Percentiles rank a stretch among this genome's conserved stretches.
Evolutionary conservation across 257 asterid species (phyloP).

Genomic region (Nicotiana tabacum): DNA sequence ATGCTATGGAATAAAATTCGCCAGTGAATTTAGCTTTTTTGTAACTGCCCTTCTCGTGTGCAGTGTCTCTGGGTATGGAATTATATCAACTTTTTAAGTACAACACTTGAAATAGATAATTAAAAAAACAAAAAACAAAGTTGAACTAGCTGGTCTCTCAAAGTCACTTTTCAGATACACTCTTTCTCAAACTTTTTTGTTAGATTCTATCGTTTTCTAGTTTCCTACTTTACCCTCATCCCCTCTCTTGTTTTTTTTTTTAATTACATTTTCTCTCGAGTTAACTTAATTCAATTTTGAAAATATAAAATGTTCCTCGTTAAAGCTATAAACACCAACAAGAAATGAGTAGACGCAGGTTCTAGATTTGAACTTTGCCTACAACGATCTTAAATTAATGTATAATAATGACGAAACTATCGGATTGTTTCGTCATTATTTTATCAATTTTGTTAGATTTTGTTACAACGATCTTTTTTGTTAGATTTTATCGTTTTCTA

Average conservation of each 20-base stretch:
- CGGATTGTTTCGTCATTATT: too few species aligned
- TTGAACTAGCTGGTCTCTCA: neutral
- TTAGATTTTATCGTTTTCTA: neutral
- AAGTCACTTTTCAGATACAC: neutral
- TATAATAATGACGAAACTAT: too few species aligned
- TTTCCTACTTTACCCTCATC: too few species aligned
- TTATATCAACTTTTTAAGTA: constrained; percentile 1
- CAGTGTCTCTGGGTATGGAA: neutral
- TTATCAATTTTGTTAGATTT: too few species aligned
- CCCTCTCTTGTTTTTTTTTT: too few species aligned
- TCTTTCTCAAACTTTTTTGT: too few species aligned
- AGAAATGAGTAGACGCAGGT: neutral
- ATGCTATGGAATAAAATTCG: neutral
- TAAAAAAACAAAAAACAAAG: neutral
- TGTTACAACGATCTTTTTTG: too few species aligned
- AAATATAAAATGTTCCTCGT: neutral
- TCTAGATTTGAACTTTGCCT: too few species aligned
- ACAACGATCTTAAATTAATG: too few species aligned
- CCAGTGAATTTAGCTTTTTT: neutral
- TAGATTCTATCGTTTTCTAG: neutral
- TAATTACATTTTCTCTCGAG: neutral
- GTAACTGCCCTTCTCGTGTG: neutral
- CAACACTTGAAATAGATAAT: neutral
- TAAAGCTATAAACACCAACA: neutral
- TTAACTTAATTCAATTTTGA: neutral